Base-by-base conservation (phyloP, 2,329 filamentous ascomycete species). In the Atkinsonella texensis region DNA sequence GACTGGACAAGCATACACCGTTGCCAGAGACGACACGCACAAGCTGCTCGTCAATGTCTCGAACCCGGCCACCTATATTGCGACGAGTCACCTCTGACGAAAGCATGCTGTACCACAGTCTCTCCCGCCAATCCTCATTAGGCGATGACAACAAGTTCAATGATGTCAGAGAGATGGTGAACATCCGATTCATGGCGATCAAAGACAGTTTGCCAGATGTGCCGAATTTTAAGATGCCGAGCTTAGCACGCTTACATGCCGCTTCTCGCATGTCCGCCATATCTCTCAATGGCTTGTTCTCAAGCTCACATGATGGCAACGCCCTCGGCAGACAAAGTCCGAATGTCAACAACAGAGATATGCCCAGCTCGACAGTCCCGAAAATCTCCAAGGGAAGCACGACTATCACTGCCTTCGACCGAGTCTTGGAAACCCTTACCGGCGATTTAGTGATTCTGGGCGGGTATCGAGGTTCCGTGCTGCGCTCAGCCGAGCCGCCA, bases 361-460 rank as follows among this genome's bases (percentile, higher is more conserved):
- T 15, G 18, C 20, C 13, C 33, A 18, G 33, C 32, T 12, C 42
- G n/a, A 20, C 43, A 23, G 45, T 13, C 17, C 45, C 46, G 15
- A 12, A 38, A 6, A 3, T n/a, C 2, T 4, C 40, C 10, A 46
- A 48, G 28, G 18, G 50, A 11, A 49, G 48, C n/a, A 40, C 17
- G 17, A 42, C 4, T 47, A 52, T 15, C 58, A 60, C 63, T 18
- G 57, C 68, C 60, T 64, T 81, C 55, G 76, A 84, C 60, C 74
- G 65, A 15, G 71, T 74, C 62, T 62, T 95, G 46, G 81, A 85
- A 46, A 72, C 80, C 5, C 70, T 95, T 20, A 87, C 82, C 0
- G 90, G 91, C 0, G 91, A 97, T 62, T 65, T 97, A 8, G 88
- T 97, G 8, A 75, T 96, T 32, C 76, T 97, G 62, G 91, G 91